These are phyloP conservation scores for Bauhinia variegata DNA, from an alignment of 306 rosid species.

Conservation along the genomic window DNA sequence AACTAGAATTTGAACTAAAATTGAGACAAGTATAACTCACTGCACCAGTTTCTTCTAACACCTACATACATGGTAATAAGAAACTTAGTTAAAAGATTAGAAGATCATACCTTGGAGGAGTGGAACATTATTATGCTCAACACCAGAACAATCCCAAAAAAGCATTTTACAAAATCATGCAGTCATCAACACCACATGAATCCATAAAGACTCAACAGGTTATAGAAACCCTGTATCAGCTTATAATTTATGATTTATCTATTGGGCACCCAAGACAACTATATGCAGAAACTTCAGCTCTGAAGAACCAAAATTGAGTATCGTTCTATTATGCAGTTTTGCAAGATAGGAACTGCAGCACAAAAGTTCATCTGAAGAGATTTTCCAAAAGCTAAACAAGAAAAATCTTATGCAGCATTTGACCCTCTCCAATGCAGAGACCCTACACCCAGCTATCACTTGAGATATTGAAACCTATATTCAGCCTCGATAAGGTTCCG, in stretches of 20 bases:
- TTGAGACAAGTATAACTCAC: no score
- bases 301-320: neutral
- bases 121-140: no score
- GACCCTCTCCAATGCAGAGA: slow-evolving; percentile 3
- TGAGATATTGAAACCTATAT: slow-evolving; percentile 2
- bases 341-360: neutral
- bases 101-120: no score
- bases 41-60: no score
- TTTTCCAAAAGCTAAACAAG: neutral
- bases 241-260: neutral
- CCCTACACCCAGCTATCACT: slow-evolving; percentile 1
- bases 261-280: slow-evolving; percentile 1
- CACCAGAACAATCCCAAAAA: no score
- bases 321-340: neutral
- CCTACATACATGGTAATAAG: no score
- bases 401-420: slow-evolving; percentile 17
- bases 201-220: neutral
- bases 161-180: no score
- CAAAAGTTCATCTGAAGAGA: neutral
- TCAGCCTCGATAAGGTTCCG: neutral
- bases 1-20: no score
- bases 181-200: neutral
- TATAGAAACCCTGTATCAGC: neutral
- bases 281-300: neutral
- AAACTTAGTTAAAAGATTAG: no score